Evolutionary conservation across 192 early-diverging fungal species (phyloP).

Genomic region (Ramicandelaber brevisporus): DNA sequence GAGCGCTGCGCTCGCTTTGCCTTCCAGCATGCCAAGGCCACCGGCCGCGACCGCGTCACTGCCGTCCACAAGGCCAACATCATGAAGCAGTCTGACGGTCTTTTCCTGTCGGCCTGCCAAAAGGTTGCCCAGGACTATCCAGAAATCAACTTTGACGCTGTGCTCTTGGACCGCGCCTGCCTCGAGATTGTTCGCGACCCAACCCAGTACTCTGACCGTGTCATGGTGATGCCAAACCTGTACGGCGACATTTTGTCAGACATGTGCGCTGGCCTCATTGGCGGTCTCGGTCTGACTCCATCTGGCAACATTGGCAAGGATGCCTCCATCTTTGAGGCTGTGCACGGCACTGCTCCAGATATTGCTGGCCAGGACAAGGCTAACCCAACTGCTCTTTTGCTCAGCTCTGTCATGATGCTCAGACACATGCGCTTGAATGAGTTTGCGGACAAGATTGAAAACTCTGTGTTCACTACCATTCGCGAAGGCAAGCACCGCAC

Average conservation of each 20-base stretch:
- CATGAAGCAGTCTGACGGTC: conserved; percentile 89
- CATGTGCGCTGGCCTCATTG: conserved; percentile 93
- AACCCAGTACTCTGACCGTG: conserved; percentile 59
- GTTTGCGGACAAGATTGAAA: conserved; percentile 65
- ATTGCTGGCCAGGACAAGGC: conserved; percentile 93
- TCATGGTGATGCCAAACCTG: conserved; percentile 99
- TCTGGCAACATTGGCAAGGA: conserved; percentile 97
- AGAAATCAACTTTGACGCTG: conserved; percentile 70
- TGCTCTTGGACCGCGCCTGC: conserved; percentile 85
- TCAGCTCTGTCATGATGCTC: conserved; percentile 96
- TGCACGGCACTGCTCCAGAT: conserved; percentile 90
- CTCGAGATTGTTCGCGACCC: conserved; percentile 90
- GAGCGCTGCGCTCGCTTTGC: conserved; percentile 81
- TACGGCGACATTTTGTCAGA: conserved; percentile 98
- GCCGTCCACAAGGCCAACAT: conserved; percentile 97
- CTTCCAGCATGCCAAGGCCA: conserved; percentile 72
- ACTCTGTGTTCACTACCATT: conserved; percentile 80
- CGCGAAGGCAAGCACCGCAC: conserved; percentile 75
- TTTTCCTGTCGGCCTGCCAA: conserved; percentile 81
- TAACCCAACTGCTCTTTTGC: conserved; percentile 82
- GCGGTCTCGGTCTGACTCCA: conserved; percentile 91
- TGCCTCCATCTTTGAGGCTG: conserved; percentile 92
- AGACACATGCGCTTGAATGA: conserved; percentile 72
- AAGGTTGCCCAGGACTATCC: conserved; percentile 84
- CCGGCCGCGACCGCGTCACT: conserved; percentile 79